These are phyloP conservation scores for Ceratocystis huliohia DNA, from an alignment of 2,329 filamentous ascomycete genomes.

Conservation along the genomic window DNA sequence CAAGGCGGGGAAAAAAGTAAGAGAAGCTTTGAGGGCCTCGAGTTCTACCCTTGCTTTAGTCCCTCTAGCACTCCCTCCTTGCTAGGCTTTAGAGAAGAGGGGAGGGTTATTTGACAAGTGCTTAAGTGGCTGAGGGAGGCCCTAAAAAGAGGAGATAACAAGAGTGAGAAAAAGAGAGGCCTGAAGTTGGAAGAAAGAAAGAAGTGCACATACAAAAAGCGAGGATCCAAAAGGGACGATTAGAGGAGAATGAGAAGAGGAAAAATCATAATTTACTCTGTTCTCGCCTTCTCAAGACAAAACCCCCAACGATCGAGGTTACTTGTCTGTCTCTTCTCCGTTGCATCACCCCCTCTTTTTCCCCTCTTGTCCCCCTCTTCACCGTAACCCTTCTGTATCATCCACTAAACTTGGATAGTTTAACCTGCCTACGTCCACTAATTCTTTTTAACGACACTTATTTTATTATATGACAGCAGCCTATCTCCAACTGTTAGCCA, in stretches of 20 bases:
- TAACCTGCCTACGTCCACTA: neutral
- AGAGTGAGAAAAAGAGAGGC: slow-evolving; percentile 5
- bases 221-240: neutral
- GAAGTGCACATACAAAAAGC: neutral
- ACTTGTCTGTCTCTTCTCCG: neutral
- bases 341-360: neutral
- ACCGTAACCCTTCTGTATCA: neutral
- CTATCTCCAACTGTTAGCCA: neutral
- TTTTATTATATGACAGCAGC: neutral
- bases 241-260: neutral
- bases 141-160: neutral
- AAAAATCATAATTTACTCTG: neutral
- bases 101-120: neutral
- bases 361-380: neutral
- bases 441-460: neutral
- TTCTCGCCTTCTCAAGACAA: neutral
- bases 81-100: too few relatives aligned
- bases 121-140: neutral
- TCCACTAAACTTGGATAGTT: neutral
- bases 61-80: too few relatives aligned
- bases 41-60: too few relatives aligned
- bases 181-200: neutral
- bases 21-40: too few relatives aligned
- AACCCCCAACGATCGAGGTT: neutral
- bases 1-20: too few relatives aligned